Conservation (phyloP, 2,329 filamentous ascomycete genomes). For the Xylaria sp. region DNA sequence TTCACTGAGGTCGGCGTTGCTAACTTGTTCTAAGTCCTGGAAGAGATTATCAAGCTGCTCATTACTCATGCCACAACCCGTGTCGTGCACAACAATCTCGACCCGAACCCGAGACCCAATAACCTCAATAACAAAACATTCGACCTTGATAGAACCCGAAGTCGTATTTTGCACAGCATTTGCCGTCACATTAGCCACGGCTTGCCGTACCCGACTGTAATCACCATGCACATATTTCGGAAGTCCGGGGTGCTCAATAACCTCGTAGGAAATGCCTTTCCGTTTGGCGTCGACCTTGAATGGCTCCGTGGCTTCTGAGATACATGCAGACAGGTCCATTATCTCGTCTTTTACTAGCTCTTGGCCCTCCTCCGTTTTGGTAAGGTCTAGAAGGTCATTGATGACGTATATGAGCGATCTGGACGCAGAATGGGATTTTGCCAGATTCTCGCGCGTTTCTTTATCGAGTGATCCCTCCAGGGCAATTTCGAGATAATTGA, state of each 20-base stretch:
- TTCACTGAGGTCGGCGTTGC: constrained; percentile 56
- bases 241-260: constrained; percentile 73
- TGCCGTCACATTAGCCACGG: constrained; percentile 82
- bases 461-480: constrained; percentile 81
- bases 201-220: constrained; percentile 81
- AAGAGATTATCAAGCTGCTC: constrained; percentile 64
- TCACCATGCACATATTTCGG: constrained; percentile 81
- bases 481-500: constrained; percentile 93
- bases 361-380: constrained; percentile 86
- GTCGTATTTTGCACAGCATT: constrained; percentile 86
- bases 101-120: constrained; percentile 68
- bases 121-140: constrained; percentile 70
- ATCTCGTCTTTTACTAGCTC: constrained; percentile 81
- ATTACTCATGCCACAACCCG: constrained; percentile 75
- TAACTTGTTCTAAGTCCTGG: constrained; percentile 68
- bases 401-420: constrained; percentile 95
- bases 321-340: constrained; percentile 76
- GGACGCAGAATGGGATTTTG: constrained; percentile 87
- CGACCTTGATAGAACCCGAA: constrained; percentile 73
- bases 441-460: constrained; percentile 85
- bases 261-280: constrained; percentile 77
- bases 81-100: constrained; percentile 80
- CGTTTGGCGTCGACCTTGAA: constrained; percentile 79
- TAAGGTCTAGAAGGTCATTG: constrained; percentile 88
- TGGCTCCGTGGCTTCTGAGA: constrained; percentile 80